Conservation (phyloP, 2,329 filamentous ascomycete species). For the Drechslerella coelobrocha region DNA sequence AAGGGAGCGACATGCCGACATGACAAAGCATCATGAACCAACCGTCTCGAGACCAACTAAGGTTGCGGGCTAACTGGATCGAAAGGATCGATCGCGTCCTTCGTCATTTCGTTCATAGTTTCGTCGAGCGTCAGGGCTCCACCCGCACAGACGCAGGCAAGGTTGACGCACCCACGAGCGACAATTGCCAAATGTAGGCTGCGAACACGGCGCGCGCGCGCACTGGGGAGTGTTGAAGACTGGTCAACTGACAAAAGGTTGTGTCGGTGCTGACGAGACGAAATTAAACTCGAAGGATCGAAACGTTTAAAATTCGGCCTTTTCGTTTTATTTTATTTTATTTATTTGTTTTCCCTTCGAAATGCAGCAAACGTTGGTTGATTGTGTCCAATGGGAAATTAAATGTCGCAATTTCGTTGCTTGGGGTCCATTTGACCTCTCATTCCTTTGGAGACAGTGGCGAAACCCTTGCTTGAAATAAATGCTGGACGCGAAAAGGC, state of each 20-base stretch:
- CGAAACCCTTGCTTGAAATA: slow-evolving; percentile 35
- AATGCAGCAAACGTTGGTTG: slow-evolving; percentile 16
- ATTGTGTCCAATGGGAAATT: slow-evolving; percentile 49
- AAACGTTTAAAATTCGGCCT: slow-evolving; percentile 41
- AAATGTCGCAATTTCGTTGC: slow-evolving; percentile 50
- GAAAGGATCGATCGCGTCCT: too few relatives aligned
- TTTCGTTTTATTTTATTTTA: slow-evolving; percentile 13
- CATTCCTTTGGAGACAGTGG: slow-evolving; percentile 30
- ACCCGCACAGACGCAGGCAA: too few relatives aligned
- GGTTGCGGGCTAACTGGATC: too few relatives aligned
- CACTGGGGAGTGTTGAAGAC: too few relatives aligned
- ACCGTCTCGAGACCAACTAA: too few relatives aligned
- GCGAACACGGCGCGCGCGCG: too few relatives aligned
- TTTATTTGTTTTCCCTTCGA: too few relatives aligned
- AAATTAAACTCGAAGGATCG: slow-evolving; percentile 17
- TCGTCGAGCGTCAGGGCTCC: too few relatives aligned
- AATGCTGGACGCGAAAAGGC: background rate
- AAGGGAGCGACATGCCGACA: slow-evolving; percentile 1
- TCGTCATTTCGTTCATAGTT: too few relatives aligned
- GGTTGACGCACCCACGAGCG: too few relatives aligned
- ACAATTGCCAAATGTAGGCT: too few relatives aligned
- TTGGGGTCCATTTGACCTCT: background rate
- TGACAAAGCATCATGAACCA: background rate
- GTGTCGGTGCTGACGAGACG: slow-evolving; percentile 11
- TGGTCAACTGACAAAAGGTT: too few relatives aligned